Percentiles rank a stretch among this genome's conserved stretches.
Evolutionary conservation across 352 stramenopile genomes (phyloP).

Genomic region (Pythium phragmitis): DNA sequence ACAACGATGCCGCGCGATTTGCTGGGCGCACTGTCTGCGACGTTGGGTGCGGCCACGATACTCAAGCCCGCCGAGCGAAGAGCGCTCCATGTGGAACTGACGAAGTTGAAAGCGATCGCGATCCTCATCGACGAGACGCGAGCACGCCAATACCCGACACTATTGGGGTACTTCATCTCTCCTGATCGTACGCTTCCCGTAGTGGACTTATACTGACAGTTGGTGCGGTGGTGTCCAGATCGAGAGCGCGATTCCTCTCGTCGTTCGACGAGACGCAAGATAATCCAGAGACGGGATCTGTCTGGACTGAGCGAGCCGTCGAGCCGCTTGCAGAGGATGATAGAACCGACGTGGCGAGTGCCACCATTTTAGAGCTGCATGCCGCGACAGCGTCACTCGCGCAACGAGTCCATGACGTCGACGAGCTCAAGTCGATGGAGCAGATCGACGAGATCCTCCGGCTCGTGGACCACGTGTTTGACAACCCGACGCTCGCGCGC

Average conservation of each 20-base stretch:
- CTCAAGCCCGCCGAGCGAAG: constrained; percentile 8
- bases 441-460: constrained; percentile 19
- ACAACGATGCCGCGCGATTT: constrained; percentile 11
- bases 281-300: neutral
- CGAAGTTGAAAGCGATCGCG: neutral
- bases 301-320: neutral
- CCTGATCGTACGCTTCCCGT: neutral
- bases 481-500: constrained; percentile 19
- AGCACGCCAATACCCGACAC: constrained; percentile 10
- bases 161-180: neutral
- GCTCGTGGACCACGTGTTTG: constrained; percentile 21
- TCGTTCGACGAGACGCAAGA: constrained; percentile 1
- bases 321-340: neutral
- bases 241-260: constrained; percentile 17
- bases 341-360: neutral
- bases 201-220: neutral
- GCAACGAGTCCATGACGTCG: neutral
- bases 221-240: neutral
- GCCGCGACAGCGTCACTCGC: constrained; percentile 5
- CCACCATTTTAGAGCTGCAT: constrained; percentile 7
- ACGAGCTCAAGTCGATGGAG: constrained; percentile 18
- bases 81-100: neutral
- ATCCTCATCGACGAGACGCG: constrained; percentile 11
- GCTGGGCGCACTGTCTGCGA: constrained; percentile 15
- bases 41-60: constrained; percentile 12